Conservation (phyloP, 208 protist genomes). For the Leishmania tarentolae region DNA sequence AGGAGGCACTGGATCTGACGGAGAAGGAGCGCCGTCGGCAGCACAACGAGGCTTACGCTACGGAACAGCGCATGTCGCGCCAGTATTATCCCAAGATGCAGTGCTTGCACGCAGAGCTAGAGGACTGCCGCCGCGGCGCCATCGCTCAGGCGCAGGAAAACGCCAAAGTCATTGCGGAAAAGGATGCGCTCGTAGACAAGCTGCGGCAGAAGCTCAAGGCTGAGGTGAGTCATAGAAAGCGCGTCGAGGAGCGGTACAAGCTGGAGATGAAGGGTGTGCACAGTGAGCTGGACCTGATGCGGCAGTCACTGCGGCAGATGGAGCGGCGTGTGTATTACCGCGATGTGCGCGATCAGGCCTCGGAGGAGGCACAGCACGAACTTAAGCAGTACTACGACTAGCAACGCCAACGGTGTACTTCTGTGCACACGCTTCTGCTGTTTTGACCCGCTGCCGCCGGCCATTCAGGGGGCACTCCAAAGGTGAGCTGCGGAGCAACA, state of each 20-base stretch:
- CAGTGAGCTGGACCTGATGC: conserved; percentile 80
- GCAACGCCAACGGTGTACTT: background rate
- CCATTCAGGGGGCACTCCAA: too few relatives aligned
- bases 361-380: conserved; percentile 19
- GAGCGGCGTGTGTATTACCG: conserved; percentile 78
- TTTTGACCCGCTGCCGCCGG: too few relatives aligned
- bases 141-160: conserved; percentile 18
- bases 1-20: conserved; percentile 35
- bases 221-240: conserved; percentile 26
- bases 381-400: conserved; percentile 36
- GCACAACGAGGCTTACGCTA: conserved; percentile 30
- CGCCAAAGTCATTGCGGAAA: conserved; percentile 12
- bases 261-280: conserved; percentile 72
- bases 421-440: too few relatives aligned
- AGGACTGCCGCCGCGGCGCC: conserved; percentile 19
- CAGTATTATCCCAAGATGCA: conserved; percentile 38
- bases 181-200: conserved; percentile 20
- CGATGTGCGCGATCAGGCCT: conserved; percentile 27
- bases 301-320: conserved; percentile 71
- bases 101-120: conserved; percentile 36
- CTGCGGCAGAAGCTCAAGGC: conserved; percentile 31
- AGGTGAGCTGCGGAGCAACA: background rate
- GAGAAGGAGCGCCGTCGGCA: conserved; percentile 43
- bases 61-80: conserved; percentile 30
- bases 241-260: conserved; percentile 53